Conservation (phyloP, 306 rosid genomes). For the Alnus rubra region DNA sequence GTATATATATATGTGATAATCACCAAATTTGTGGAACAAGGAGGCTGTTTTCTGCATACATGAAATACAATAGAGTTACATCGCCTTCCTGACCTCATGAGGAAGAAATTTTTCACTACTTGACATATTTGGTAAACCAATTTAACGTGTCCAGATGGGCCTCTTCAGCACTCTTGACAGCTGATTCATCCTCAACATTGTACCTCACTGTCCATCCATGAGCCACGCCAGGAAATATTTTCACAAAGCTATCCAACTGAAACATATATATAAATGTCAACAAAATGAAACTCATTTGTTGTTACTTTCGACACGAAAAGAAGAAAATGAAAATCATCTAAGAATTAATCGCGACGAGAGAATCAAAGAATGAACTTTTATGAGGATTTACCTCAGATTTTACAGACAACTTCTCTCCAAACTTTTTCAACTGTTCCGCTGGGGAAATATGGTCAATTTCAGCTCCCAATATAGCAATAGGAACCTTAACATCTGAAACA, state of each 20-base stretch:
- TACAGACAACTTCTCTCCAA: conserved; percentile 35
- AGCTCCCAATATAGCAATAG: conserved; percentile 53
- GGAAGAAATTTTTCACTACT: conserved; percentile 26
- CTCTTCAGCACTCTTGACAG: conserved; percentile 59
- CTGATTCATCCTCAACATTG: conserved; percentile 44
- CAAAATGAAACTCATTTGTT: neutral
- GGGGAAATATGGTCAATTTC: conserved; percentile 42
- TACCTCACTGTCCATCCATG: conserved; percentile 72
- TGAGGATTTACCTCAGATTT: conserved; percentile 45
- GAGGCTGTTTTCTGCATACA: neutral
- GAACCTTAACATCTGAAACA: conserved; percentile 47
- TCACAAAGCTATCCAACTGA: conserved; percentile 58
- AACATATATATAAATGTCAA: conserved; percentile 2
- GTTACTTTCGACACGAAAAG: neutral
- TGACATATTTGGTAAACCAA: conserved; percentile 55
- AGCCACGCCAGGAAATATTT: conserved; percentile 52
- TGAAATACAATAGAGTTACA: too few species aligned
- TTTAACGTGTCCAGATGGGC: conserved; percentile 64
- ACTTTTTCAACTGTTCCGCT: conserved; percentile 40
- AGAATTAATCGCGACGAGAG: too few species aligned
- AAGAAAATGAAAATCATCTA: neutral
- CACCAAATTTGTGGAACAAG: too few species aligned
- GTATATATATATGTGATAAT: too few species aligned
- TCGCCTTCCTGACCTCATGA: too few species aligned
- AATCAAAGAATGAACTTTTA: conserved; percentile 5